phyloP scores from a whole-genome alignment of 805 yeast genomes.

The Priceomyces carsonii region DNA sequence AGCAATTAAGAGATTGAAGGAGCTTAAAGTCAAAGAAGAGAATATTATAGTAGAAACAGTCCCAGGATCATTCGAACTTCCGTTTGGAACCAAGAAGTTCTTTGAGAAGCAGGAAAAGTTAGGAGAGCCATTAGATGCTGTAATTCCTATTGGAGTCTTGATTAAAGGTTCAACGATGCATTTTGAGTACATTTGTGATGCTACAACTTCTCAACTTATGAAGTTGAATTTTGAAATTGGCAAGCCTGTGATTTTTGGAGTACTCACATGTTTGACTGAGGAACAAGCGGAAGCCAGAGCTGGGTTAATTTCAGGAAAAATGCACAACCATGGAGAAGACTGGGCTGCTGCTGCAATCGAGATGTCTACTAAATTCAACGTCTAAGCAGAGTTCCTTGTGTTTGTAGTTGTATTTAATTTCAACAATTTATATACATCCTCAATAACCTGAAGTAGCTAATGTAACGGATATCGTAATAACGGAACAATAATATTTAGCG shows the following conservation, averaged over 20 bases:
- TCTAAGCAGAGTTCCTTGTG: too few relatives aligned
- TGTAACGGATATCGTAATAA: too few relatives aligned
- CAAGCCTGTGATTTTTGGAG: conserved; percentile 89
- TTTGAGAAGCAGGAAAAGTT: conserved; percentile 42
- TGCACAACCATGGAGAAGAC: conserved; percentile 96
- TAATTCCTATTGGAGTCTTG: conserved; percentile 90
- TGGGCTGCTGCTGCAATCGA: conserved; percentile 99
- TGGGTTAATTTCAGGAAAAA: conserved; percentile 69
- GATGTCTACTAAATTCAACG: conserved; percentile 55
- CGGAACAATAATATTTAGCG: too few relatives aligned
- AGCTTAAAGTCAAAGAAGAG: conserved; percentile 70
- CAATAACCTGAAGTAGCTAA: too few relatives aligned
- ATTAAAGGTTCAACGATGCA: conserved; percentile 98
- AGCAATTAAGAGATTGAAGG: conserved; percentile 57
- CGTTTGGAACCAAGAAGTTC: conserved; percentile 68
- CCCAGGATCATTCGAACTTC: conserved; percentile 95
- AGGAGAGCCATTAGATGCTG: conserved; percentile 68
- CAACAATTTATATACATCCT: too few relatives aligned
- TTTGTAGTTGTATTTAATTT: too few relatives aligned
- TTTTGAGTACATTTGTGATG: conserved; percentile 94
- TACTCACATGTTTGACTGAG: conserved; percentile 89
- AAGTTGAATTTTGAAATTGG: conserved; percentile 65
- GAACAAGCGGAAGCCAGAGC: conserved; percentile 94
- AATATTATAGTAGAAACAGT: conserved; percentile 82
- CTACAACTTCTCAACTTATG: conserved; percentile 86